phyloP scores from a whole-genome alignment of 352 stramenopile species.

The Phytophthora uliginosa region DNA sequence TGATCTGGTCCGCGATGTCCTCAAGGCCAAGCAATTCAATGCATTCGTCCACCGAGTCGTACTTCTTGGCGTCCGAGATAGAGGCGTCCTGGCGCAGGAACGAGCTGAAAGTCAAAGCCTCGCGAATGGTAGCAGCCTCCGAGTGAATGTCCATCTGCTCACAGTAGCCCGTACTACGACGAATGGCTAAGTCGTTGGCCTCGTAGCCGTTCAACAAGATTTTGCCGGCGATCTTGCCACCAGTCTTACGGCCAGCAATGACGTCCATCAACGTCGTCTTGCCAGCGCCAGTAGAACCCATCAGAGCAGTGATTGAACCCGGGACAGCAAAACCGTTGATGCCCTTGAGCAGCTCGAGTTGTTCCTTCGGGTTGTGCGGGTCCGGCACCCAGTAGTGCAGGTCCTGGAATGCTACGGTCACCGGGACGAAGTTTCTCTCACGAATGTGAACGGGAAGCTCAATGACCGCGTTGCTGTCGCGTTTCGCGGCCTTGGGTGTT shows the following conservation, averaged over 20 bases:
- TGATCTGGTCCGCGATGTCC: slow-evolving; percentile 42
- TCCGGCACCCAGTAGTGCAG: slow-evolving; percentile 18
- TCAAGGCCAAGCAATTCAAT: slow-evolving; percentile 28
- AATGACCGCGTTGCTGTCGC: background rate
- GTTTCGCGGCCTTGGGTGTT: background rate
- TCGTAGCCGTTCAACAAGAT: slow-evolving; percentile 49
- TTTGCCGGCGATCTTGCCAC: background rate
- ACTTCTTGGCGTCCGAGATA: slow-evolving; percentile 37
- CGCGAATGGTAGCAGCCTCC: slow-evolving; percentile 61
- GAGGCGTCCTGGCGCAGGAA: slow-evolving; percentile 55
- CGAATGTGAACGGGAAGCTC: background rate
- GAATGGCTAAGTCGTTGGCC: slow-evolving; percentile 52
- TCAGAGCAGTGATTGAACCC: background rate
- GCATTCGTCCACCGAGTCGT: slow-evolving; percentile 31
- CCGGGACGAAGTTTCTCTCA: slow-evolving; percentile 17
- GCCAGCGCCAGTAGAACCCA: slow-evolving; percentile 1
- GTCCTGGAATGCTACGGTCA: slow-evolving; percentile 25
- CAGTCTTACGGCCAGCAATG: slow-evolving; percentile 4
- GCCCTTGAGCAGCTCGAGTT: slow-evolving; percentile 17
- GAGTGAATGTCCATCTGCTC: slow-evolving; percentile 92
- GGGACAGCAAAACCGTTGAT: slow-evolving; percentile 12
- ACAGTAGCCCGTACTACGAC: slow-evolving; percentile 58
- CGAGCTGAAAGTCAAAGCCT: slow-evolving; percentile 88
- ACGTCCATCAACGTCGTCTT: slow-evolving; percentile 1
- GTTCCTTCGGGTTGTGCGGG: slow-evolving; percentile 13